Conservation (phyloP, 805 yeast genomes). For the Jamesozyma gamospora region DNA sequence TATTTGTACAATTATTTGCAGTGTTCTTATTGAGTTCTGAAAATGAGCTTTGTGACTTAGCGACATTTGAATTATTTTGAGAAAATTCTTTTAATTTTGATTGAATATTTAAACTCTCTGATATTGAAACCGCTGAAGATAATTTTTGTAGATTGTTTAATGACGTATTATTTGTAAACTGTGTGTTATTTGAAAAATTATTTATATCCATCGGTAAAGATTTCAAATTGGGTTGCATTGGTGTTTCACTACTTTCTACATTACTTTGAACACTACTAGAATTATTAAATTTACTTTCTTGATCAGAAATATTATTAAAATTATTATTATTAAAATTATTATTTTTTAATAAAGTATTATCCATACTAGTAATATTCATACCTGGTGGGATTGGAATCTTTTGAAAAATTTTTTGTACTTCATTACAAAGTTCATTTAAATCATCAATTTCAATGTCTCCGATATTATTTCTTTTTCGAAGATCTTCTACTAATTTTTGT, state of each 20-base stretch:
- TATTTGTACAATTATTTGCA: not conserved
- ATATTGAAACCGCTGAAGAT: conserved; percentile 12
- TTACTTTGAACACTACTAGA: not conserved
- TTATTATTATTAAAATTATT: not conserved
- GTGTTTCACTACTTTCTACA: not conserved
- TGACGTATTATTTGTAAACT: conserved; percentile 2
- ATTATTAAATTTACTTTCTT: not conserved
- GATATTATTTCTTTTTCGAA: conserved; percentile 16
- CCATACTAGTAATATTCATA: not conserved
- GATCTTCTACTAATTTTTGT: conserved; percentile 11
- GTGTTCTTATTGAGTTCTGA: not conserved
- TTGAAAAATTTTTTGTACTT: conserved; percentile 4
- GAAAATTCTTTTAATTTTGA: conserved; percentile 1
- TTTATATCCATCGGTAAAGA: not conserved
- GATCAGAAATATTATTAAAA: not conserved
- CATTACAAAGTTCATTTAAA: conserved; percentile 5
- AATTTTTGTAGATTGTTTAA: conserved; percentile 12
- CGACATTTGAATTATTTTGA: not conserved
- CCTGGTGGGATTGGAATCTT: conserved; percentile 3
- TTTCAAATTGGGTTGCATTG: not conserved
- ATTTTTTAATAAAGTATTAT: not conserved
- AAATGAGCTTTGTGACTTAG: not conserved
- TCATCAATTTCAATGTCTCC: conserved; percentile 7
- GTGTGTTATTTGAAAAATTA: not conserved
- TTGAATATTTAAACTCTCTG: conserved; percentile 8